Conservation (phyloP, 768 basidiomycete species). For the Phylloporus sp. region DNA sequence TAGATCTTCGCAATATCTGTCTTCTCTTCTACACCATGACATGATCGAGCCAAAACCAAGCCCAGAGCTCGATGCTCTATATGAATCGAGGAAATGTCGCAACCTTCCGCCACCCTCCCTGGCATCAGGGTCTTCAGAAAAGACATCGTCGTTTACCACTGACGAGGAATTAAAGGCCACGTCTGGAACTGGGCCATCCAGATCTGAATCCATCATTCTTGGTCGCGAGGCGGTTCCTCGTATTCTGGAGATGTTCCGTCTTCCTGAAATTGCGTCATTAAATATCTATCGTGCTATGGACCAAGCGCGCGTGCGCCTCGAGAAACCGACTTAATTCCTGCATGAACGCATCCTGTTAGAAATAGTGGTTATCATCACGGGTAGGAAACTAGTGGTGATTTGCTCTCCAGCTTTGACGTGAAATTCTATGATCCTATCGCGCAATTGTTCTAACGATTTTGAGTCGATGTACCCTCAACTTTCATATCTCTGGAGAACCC, state of each 20-base stretch:
- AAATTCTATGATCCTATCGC: neutral
- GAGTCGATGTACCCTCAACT: neutral
- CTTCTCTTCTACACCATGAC: slow-evolving; percentile 50
- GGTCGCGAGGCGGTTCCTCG: slow-evolving; percentile 48
- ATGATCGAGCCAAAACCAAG: slow-evolving; percentile 54
- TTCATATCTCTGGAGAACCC: neutral
- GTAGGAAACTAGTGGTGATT: slow-evolving; percentile 10
- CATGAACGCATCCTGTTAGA: neutral
- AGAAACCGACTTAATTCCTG: slow-evolving; percentile 7
- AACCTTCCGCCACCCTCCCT: slow-evolving; percentile 7
- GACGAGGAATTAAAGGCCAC: slow-evolving; percentile 2
- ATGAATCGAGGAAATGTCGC: slow-evolving; percentile 26
- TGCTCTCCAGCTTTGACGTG: slow-evolving; percentile 6
- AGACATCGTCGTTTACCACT: neutral
- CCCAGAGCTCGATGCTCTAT: slow-evolving; percentile 52
- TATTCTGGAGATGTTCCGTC: slow-evolving; percentile 42
- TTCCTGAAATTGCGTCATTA: slow-evolving; percentile 40
- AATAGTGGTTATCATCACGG: slow-evolving; percentile 2
- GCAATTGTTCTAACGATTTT: slow-evolving; percentile 2
- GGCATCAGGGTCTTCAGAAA: slow-evolving; percentile 9
- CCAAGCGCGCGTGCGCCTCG: slow-evolving; percentile 41
- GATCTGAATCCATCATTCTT: slow-evolving; percentile 39
- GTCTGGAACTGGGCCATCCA: slow-evolving; percentile 1
- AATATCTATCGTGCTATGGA: slow-evolving; percentile 63
- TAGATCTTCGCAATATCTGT: slow-evolving; percentile 64